Percentiles rank a stretch among this genome's conserved stretches.
phyloP scores from a whole-genome alignment of 306 rosid species.

The Hylodesmum podocarpum region DNA sequence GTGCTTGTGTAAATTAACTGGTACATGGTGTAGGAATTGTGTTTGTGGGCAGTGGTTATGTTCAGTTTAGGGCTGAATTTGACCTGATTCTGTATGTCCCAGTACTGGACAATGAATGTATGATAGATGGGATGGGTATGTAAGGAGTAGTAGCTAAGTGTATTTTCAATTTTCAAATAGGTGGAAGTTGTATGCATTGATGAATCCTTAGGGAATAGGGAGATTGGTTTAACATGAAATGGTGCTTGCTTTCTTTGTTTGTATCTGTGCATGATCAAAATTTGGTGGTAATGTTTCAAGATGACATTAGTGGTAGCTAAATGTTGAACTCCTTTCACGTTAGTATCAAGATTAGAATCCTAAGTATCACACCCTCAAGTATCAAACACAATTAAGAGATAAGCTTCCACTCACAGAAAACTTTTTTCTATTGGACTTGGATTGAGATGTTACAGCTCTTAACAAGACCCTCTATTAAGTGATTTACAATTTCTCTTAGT shows the following conservation, averaged over 20 bases:
- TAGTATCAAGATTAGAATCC: background rate
- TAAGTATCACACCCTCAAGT: background rate
- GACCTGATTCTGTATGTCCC: conserved; percentile 33
- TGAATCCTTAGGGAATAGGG: conserved; percentile 40
- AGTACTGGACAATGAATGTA: conserved; percentile 27
- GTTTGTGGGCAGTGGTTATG: conserved; percentile 38
- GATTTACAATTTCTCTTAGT: background rate
- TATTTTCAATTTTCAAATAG: conserved; percentile 21
- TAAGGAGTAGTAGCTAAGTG: conserved; percentile 18
- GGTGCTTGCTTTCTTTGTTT: conserved; percentile 27
- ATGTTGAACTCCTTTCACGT: background rate
- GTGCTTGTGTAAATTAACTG: conserved; percentile 50
- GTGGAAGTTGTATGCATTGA: conserved; percentile 26
- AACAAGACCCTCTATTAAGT: background rate
- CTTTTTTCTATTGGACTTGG: too few species aligned
- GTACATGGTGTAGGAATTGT: conserved; percentile 40
- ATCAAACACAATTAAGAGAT: background rate
- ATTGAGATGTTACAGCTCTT: background rate
- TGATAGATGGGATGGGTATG: conserved; percentile 29
- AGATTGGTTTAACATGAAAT: conserved; percentile 25
- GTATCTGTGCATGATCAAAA: conserved; percentile 25
- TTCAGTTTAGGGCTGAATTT: conserved; percentile 92
- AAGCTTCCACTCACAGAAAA: background rate
- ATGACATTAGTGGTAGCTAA: background rate
- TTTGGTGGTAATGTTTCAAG: conserved; percentile 19